Base-by-base conservation (phyloP, 2,329 filamentous ascomycete species). In the Fusarium sp. region DNA sequence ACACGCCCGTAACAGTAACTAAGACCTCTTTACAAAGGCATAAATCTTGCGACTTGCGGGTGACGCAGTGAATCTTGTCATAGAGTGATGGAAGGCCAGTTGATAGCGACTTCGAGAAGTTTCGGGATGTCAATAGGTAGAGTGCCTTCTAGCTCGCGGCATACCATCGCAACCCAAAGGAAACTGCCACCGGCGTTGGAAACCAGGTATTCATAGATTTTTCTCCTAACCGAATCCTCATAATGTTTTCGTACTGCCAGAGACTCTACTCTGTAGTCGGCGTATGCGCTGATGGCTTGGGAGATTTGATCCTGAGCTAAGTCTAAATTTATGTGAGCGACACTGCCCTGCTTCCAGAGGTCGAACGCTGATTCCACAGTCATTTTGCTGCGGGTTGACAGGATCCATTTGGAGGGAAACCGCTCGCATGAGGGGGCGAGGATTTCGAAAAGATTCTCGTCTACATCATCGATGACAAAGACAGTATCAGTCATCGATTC, bases 21-120 rank as follows among this genome's bases (percentile, higher is more conserved):
- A 43, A 20, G n/a, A 43, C n/a, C 9, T 5, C 8, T 7, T 4
- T 4, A 7, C 5, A 43, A 0, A 20, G 7, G 3, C 6, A 0
- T 20, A 9, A n/a, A 40, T 20, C 7, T 20, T 6, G n/a, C 4
- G 10, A 40, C 4, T 12, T 11, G 4, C 6, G 4, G n/a, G 9
- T 6, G 38, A 5, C 38, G 4, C 6, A 3, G 10, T 40, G 10
- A 6, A 12, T 11, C 9, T 6, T 20, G 38, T 12, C 38, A 43
- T 43, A 43, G 10, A 12, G n/a, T 1, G 38, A 43, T 6, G 10
- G 10, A 43, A 43, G n/a, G n/a, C 17, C 17, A 40, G 37, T 0
- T 4, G 37, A 15, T 4, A 40, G 17, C 37, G 9, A 11, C 2
- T n/a, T 4, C 27, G 1, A 40, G 10, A 15, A 9, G 17, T n/a